Evolutionary conservation across 306 rosid species (phyloP).

Genomic region (Comarum palustre): DNA sequence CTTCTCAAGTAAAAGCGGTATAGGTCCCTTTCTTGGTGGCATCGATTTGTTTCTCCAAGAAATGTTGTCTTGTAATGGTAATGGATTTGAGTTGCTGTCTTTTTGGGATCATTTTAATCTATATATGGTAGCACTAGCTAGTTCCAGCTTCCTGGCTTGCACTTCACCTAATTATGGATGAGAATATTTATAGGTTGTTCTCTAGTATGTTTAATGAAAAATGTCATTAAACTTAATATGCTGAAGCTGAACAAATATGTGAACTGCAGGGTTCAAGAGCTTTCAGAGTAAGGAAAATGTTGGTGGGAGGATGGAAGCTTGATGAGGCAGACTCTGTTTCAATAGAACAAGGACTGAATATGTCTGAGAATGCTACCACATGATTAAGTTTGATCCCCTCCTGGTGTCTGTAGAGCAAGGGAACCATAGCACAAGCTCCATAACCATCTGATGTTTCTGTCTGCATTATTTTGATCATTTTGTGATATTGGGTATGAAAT

Average conservation of each 20-base stretch:
- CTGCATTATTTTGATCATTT: not conserved
- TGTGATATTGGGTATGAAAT: not conserved
- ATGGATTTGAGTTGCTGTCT: not conserved
- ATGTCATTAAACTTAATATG: not conserved
- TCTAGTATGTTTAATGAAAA: not conserved
- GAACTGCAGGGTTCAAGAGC: not conserved
- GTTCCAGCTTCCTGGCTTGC: slow-evolving; percentile 9
- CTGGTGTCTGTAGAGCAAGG: not conserved
- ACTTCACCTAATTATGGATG: not conserved
- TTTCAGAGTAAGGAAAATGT: not conserved
- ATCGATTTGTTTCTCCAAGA: slow-evolving; percentile 14
- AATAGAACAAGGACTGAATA: not conserved
- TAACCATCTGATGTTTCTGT: not conserved
- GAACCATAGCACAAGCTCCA: not conserved
- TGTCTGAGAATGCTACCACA: not conserved
- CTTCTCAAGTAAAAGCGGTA: slow-evolving; percentile 1
- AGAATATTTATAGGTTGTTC: not conserved
- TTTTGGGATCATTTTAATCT: not conserved
- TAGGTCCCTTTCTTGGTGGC: not conserved
- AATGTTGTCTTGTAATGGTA: not conserved
- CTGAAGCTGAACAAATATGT: not conserved
- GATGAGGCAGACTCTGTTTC: not conserved
- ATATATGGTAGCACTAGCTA: not conserved
- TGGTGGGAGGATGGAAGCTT: not conserved
- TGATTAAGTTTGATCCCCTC: not conserved